A percentile compares a stretch with the other conserved stretches of the same genome.
These are phyloP conservation scores for Bombardia bombarda DNA, from an alignment of 495 filamentous ascomycete genomes.

Conservation along the genomic window DNA sequence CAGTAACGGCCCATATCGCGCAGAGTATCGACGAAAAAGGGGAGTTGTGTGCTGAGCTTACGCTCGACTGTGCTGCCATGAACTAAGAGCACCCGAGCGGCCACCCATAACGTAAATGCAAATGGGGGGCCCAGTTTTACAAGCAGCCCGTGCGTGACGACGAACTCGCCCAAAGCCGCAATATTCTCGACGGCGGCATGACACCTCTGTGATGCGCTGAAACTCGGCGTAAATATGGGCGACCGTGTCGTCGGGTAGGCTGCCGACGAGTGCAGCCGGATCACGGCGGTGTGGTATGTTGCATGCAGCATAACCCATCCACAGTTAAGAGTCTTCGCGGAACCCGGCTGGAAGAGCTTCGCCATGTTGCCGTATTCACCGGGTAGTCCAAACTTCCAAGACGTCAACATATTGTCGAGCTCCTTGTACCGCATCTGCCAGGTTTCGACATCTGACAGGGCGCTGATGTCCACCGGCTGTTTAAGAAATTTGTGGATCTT, in stretches of 20 bases:
- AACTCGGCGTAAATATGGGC: conserved; percentile 78
- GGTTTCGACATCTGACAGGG: conserved; percentile 72
- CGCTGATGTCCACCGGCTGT: conserved; percentile 78
- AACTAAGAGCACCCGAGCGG: conserved; percentile 76
- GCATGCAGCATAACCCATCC: conserved; percentile 89
- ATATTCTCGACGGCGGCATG: conserved; percentile 79
- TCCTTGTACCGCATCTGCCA: conserved; percentile 84
- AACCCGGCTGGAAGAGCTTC: conserved; percentile 56
- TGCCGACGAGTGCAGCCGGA: conserved; percentile 84
- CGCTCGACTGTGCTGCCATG: conserved; percentile 82
- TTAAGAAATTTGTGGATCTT: conserved; percentile 81
- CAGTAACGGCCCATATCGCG: conserved; percentile 73
- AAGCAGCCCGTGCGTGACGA: conserved; percentile 63
- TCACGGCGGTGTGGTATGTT: conserved; percentile 66
- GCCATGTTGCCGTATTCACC: conserved; percentile 74
- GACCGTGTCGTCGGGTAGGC: conserved; percentile 83
- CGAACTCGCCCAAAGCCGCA: conserved; percentile 63
- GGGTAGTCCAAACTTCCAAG: conserved; percentile 78
- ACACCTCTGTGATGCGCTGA: conserved; percentile 72
- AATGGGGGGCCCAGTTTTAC: conserved; percentile 79
- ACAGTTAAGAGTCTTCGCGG: conserved; percentile 61
- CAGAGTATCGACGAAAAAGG: conserved; percentile 72
- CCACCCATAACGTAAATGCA: conserved; percentile 86
- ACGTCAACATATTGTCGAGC: conserved; percentile 65
- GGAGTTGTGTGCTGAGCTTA: conserved; percentile 66